Conservation (phyloP, 75 land plant species). For the Chamaecyparis obtusa region DNA sequence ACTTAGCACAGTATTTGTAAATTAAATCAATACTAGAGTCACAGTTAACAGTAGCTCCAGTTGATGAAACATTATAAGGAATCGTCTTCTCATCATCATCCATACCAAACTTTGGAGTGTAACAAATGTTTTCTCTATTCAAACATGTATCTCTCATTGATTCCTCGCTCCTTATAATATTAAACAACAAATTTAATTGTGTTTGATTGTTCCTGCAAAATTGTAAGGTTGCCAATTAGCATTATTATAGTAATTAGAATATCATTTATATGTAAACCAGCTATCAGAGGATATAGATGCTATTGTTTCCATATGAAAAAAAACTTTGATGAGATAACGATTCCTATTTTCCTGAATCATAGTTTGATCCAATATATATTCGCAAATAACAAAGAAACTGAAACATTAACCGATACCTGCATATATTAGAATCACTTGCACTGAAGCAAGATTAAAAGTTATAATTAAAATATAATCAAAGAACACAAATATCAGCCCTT, state of each 20-base stretch:
- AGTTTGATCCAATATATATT: background rate
- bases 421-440: background rate
- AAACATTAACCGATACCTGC: background rate
- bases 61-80: conserved; percentile 45
- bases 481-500: background rate
- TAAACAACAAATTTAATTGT: conserved; percentile 50
- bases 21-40: conserved; percentile 64
- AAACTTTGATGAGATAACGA: background rate
- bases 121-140: conserved; percentile 36
- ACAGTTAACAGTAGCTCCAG: conserved; percentile 65
- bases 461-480: background rate
- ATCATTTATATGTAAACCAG: background rate
- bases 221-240: background rate
- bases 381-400: background rate
- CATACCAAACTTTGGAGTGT: conserved; percentile 9
- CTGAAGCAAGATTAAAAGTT: background rate
- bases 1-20: conserved; percentile 60
- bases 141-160: conserved; percentile 57
- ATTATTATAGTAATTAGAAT: background rate
- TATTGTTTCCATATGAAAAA: background rate
- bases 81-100: conserved; percentile 4
- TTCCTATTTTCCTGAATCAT: background rate
- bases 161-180: conserved; percentile 58
- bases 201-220: conserved; percentile 53
- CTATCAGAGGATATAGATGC: background rate